These are phyloP conservation scores for Pyrenophora seminiperda DNA, from an alignment of 2,329 filamentous ascomycete genomes.

Conservation along the genomic window DNA sequence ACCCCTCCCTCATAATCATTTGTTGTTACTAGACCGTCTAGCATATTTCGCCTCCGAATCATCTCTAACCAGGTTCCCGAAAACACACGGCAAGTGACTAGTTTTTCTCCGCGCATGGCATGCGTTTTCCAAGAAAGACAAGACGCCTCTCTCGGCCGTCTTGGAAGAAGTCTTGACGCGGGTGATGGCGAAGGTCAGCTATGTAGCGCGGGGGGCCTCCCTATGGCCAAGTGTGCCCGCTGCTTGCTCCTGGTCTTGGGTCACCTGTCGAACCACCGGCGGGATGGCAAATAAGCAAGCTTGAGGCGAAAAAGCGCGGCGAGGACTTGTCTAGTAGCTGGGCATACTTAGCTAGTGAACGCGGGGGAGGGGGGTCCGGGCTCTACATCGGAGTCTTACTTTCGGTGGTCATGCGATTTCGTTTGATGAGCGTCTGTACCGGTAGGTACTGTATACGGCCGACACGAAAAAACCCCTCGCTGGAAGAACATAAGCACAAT, in stretches of 20 bases:
- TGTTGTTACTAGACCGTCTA: conserved; percentile 2
- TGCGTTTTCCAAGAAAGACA: conserved; percentile 31
- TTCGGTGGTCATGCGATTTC: conserved; percentile 4
- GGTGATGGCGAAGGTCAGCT: conserved; percentile 11
- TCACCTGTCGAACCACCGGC: conserved; percentile 2
- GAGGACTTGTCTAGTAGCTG: conserved; percentile 18
- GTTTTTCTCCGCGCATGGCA: conserved; percentile 19
- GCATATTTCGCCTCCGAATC: conserved; percentile 6
- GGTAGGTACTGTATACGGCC: too few species aligned
- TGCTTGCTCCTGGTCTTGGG: conserved; percentile 12
- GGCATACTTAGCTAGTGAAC: conserved; percentile 14
- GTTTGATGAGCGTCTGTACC: too few species aligned
- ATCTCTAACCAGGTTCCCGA: conserved; percentile 20
- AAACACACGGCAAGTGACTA: conserved; percentile 15
- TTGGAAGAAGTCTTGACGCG: conserved; percentile 24
- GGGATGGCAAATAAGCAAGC: conserved; percentile 11
- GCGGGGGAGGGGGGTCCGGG: conserved; percentile 3
- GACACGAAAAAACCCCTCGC: too few species aligned
- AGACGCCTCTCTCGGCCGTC: conserved; percentile 30
- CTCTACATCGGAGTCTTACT: conserved; percentile 3
- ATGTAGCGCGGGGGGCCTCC: conserved; percentile 19
- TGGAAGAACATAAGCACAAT: too few species aligned
- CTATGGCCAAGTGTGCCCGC: conserved; percentile 15
- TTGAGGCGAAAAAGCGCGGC: conserved; percentile 14
- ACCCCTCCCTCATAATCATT: not conserved